A percentile compares a stretch with the other conserved stretches of the same genome.
Evolutionary conservation across 345 rosid species (phyloP).

Genomic region (Linum tenue): DNA sequence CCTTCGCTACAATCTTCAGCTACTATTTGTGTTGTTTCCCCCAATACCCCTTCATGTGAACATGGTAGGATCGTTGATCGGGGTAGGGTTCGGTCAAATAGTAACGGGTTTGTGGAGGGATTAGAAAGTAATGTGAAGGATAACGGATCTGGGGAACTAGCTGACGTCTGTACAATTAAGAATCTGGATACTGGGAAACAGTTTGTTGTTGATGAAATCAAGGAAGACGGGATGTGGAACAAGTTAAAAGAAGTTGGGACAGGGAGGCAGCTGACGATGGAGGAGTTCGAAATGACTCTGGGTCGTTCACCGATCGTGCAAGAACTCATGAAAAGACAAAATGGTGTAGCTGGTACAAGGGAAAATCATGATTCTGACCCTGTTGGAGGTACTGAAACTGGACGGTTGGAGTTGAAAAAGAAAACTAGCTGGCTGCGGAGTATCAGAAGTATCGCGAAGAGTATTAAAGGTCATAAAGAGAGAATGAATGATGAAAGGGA

Average conservation of each 20-base stretch:
- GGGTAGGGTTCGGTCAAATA: conserved; percentile 8
- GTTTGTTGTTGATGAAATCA: conserved; percentile 67
- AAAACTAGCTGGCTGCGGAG: conserved; percentile 48
- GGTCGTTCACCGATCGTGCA: conserved; percentile 79
- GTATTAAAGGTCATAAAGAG: conserved; percentile 47
- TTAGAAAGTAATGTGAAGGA: conserved; percentile 28
- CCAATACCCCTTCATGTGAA: conserved; percentile 56
- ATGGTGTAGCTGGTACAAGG: conserved; percentile 8
- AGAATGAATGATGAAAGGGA: conserved; percentile 46
- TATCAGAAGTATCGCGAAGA: conserved; percentile 76
- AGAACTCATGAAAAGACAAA: conserved; percentile 73
- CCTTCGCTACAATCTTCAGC: no score
- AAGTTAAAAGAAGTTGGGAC: conserved; percentile 84
- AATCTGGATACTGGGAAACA: conserved; percentile 81
- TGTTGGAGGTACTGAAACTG: conserved; percentile 27
- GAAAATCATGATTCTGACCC: neutral
- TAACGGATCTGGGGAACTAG: conserved; percentile 26
- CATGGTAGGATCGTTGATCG: conserved; percentile 34
- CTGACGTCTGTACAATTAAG: conserved; percentile 58
- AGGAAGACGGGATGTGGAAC: conserved; percentile 78
- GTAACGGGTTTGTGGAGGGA: conserved; percentile 6
- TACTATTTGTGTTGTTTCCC: conserved; percentile 11
- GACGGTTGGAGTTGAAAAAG: conserved; percentile 46
- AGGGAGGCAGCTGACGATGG: conserved; percentile 80
- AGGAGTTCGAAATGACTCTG: conserved; percentile 73